Percentiles rank a stretch among this genome's conserved stretches.
Evolutionary conservation across 108 stramenopile species (phyloP).

Genomic region (Skeletonema grethae): DNA sequence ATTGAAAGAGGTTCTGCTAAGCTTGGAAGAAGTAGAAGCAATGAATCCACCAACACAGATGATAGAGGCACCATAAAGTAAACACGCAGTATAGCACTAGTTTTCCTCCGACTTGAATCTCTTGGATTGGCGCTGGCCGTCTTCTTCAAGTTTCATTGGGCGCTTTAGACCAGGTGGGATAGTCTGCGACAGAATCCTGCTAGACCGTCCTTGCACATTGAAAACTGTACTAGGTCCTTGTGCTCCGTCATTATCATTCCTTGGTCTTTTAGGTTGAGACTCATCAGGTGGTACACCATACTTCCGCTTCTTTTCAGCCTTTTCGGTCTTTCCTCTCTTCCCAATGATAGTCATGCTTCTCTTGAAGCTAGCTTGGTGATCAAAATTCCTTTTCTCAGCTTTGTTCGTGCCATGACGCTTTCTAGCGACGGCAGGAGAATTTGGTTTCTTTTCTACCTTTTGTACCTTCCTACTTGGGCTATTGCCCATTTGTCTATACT

Average conservation of each 20-base stretch:
- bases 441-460: too few species aligned
- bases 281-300: background rate
- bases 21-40: conserved; percentile 74
- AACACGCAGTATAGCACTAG: background rate
- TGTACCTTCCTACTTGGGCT: background rate
- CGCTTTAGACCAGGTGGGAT: background rate
- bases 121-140: too few species aligned
- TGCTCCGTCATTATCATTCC: background rate
- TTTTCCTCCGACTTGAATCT: too few species aligned
- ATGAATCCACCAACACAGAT: conserved; percentile 53
- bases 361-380: background rate
- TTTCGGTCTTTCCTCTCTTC: background rate
- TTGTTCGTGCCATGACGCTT: background rate
- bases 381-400: background rate
- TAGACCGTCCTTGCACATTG: background rate
- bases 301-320: background rate
- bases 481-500: background rate
- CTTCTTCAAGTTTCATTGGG: too few species aligned
- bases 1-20: conserved; percentile 82
- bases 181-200: background rate
- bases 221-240: background rate
- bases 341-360: background rate
- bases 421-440: too few species aligned
- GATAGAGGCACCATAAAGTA: conserved; percentile 1
- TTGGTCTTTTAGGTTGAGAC: background rate